Conservation (phyloP, 2,329 filamentous ascomycete species). For the Talaromyces sp. region DNA sequence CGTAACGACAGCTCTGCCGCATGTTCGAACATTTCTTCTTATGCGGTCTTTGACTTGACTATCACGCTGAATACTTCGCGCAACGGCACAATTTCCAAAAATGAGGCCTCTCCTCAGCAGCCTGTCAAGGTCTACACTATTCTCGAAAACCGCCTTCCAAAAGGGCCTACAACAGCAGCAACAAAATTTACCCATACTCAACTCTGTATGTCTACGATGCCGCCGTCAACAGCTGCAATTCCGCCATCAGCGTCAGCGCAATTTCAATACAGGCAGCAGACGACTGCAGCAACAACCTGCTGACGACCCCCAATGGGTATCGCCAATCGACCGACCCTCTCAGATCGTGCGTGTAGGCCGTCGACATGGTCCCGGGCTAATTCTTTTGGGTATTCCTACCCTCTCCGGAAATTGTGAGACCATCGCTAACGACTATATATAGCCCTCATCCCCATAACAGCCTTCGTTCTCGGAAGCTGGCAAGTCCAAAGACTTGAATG, state of each 20-base stretch:
- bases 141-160: slow-evolving; percentile 20
- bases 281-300: slow-evolving; percentile 48
- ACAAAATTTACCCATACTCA: slow-evolving; percentile 23
- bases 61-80: too few relatives aligned
- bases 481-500: slow-evolving; percentile 88
- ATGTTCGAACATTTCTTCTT: background rate
- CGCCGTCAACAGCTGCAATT: slow-evolving; percentile 38
- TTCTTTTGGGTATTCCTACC: slow-evolving; percentile 61
- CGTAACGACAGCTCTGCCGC: background rate
- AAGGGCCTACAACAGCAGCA: slow-evolving; percentile 8
- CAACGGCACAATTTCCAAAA: background rate
- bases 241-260: slow-evolving; percentile 31
- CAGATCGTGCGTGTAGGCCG: slow-evolving; percentile 71
- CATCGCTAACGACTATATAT: background rate
- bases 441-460: slow-evolving; percentile 84
- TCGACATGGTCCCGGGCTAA: slow-evolving; percentile 73
- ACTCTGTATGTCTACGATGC: slow-evolving; percentile 36
- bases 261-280: slow-evolving; percentile 31
- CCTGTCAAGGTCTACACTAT: slow-evolving; percentile 25
- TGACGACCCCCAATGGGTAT: slow-evolving; percentile 76
- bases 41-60: background rate
- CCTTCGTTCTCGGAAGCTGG: slow-evolving; percentile 88
- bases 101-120: slow-evolving; percentile 19
- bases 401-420: too few relatives aligned
- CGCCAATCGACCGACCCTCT: slow-evolving; percentile 81